Evolutionary conservation across 1,284 basidiomycete species (phyloP).

Genomic region (Moniliophthora roreri): DNA sequence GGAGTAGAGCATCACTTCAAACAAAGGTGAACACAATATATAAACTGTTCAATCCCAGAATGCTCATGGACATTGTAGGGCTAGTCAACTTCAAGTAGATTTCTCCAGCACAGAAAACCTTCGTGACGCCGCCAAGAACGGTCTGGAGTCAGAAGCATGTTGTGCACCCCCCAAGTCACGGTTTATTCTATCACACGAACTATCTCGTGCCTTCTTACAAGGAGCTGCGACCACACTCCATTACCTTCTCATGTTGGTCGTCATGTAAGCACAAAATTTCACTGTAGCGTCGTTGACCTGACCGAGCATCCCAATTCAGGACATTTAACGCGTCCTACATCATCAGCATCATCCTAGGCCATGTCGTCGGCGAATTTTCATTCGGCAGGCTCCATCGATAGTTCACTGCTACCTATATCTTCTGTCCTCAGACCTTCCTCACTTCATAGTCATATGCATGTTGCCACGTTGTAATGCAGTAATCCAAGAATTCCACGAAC

Average conservation of each 20-base stretch:
- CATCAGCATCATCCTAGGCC: slow-evolving; percentile 22
- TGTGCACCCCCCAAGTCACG: background rate
- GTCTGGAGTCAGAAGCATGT: background rate
- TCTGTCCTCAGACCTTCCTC: too few species aligned
- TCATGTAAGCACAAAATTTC: slow-evolving; percentile 16
- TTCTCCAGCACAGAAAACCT: background rate
- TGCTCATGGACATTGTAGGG: background rate
- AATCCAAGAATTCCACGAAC: too few species aligned
- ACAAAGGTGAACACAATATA: slow-evolving; percentile 5
- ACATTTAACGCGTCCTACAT: slow-evolving; percentile 24
- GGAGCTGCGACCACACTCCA: slow-evolving; percentile 19
- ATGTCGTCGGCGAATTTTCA: slow-evolving; percentile 20
- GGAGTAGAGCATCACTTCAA: slow-evolving; percentile 7
- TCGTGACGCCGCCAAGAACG: background rate
- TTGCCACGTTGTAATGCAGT: too few species aligned
- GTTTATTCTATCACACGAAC: slow-evolving; percentile 23
- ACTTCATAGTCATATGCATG: too few species aligned
- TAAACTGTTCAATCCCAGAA: background rate
- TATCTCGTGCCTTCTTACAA: slow-evolving; percentile 18
- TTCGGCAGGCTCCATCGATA: slow-evolving; percentile 20
- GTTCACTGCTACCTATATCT: too few species aligned
- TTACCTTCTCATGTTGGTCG: slow-evolving; percentile 24
- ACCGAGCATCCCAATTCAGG: slow-evolving; percentile 11
- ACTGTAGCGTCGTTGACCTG: background rate
- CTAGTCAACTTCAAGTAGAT: background rate